phyloP scores from a whole-genome alignment of 768 basidiomycete species.

The Lactifluus piperatus region DNA sequence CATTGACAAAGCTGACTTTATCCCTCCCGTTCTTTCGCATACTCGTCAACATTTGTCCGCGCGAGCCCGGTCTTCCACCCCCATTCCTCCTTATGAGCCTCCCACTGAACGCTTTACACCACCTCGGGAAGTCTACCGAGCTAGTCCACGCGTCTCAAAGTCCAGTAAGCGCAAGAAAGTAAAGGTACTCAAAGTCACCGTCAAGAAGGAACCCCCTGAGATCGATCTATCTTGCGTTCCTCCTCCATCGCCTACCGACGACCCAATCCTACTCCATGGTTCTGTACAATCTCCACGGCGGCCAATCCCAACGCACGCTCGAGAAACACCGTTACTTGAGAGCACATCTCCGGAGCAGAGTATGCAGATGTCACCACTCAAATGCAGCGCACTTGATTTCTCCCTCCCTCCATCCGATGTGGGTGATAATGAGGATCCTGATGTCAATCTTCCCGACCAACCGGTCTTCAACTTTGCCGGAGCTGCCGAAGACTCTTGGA shows the following conservation, averaged over 20 bases:
- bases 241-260: constrained; percentile 68
- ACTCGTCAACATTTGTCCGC: constrained; percentile 21
- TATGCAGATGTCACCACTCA: constrained; percentile 7
- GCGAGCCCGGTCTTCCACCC: constrained; percentile 42
- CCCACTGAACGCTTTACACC: constrained; percentile 63
- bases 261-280: constrained; percentile 57
- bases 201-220: constrained; percentile 60
- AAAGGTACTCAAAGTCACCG: constrained; percentile 23
- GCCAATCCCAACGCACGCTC: constrained; percentile 26
- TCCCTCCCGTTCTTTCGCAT: constrained; percentile 30
- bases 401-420: constrained; percentile 15
- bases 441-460: constrained; percentile 7
- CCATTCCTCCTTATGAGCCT: constrained; percentile 52
- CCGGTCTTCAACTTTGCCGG: constrained; percentile 22
- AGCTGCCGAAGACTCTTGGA: constrained; percentile 5
- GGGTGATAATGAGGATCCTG: constrained; percentile 21
- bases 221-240: constrained; percentile 49
- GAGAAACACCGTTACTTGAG: constrained; percentile 32
- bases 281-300: constrained; percentile 25
- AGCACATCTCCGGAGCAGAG: constrained; percentile 24
- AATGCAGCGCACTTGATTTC: constrained; percentile 16
- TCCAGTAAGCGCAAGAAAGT: constrained; percentile 32
- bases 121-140: constrained; percentile 51
- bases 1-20: constrained; percentile 44
- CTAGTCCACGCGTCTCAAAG: constrained; percentile 28